A percentile compares a stretch with the other conserved stretches of the same genome.
phyloP scores from a whole-genome alignment of 148 eudicot genomes.

The Persicaria tinctoria region DNA sequence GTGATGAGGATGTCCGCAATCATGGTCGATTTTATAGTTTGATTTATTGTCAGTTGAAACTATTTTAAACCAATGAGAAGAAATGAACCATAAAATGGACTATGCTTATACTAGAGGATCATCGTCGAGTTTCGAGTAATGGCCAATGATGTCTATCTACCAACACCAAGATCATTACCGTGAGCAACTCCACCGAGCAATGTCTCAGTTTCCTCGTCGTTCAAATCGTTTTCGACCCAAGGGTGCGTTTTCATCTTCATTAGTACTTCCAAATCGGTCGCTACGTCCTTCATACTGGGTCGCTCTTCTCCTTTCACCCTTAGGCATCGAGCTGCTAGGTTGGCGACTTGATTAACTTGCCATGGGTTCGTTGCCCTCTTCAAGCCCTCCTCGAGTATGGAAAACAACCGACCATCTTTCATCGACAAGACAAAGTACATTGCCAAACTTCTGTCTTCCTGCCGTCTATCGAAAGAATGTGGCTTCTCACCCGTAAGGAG shows the following conservation, averaged over 20 bases:
- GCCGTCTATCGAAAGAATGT: neutral
- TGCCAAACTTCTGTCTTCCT: neutral
- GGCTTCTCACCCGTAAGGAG: neutral
- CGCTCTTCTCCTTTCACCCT: conserved; percentile 8
- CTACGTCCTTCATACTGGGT: conserved; percentile 12
- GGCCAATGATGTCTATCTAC: neutral
- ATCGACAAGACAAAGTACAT: conserved; percentile 6
- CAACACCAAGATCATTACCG: neutral
- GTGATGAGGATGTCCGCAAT: no score
- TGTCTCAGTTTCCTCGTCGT: neutral
- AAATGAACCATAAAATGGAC: no score
- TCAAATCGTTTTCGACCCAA: neutral
- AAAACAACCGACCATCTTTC: conserved; percentile 9
- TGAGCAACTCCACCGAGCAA: neutral
- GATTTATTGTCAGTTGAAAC: no score
- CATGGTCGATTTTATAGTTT: no score
- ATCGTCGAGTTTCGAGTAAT: no score
- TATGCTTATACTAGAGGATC: no score
- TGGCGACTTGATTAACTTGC: neutral
- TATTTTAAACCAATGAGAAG: no score
- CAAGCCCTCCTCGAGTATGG: neutral
- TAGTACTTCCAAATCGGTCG: conserved; percentile 2
- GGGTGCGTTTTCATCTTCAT: conserved; percentile 1
- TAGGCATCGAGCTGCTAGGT: neutral
- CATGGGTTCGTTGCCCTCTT: neutral